phyloP scores from a whole-genome alignment of 176 grass and related monocot genomes.

The Melocanna baccifera region DNA sequence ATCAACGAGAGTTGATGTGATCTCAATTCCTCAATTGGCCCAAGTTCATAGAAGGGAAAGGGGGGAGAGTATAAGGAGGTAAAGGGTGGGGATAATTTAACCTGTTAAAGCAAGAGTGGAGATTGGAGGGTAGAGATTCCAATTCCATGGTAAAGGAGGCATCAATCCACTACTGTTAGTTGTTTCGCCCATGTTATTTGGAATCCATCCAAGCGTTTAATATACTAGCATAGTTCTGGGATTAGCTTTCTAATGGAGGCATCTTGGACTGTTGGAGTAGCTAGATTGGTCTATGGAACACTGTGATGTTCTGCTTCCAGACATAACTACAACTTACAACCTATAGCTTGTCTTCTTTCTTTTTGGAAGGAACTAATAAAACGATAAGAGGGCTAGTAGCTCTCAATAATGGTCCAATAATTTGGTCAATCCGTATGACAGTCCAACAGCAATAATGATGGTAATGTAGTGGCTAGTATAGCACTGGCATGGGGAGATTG shows the following conservation, averaged over 20 bases:
- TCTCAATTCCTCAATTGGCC: slow-evolving; percentile 21
- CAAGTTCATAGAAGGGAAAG: background rate
- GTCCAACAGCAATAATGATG: slow-evolving; percentile 23
- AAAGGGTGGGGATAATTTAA: slow-evolving; percentile 2
- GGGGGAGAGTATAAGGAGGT: background rate
- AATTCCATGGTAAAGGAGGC: slow-evolving; percentile 6
- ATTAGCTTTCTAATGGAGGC: background rate
- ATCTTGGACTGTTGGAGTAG: slow-evolving; percentile 20
- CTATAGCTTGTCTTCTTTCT: slow-evolving; percentile 8
- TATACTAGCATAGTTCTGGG: background rate
- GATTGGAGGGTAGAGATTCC: slow-evolving; percentile 3
- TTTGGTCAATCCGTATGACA: slow-evolving; percentile 24
- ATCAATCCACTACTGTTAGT: background rate
- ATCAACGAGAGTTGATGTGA: background rate
- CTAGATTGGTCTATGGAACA: slow-evolving; percentile 15
- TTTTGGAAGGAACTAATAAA: slow-evolving; percentile 27
- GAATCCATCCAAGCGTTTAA: background rate
- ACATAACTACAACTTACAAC: slow-evolving; percentile 1
- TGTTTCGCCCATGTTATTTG: background rate
- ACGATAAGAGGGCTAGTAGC: background rate
- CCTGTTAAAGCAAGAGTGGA: slow-evolving; percentile 10
- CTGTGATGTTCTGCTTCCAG: slow-evolving; percentile 1
- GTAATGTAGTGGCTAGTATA: slow-evolving; percentile 33
- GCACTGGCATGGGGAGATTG: slow-evolving; percentile 9
- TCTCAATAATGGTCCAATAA: slow-evolving; percentile 40